Evolutionary conservation across 306 rosid species (phyloP).

Genomic region (Albizia julibrissin): DNA sequence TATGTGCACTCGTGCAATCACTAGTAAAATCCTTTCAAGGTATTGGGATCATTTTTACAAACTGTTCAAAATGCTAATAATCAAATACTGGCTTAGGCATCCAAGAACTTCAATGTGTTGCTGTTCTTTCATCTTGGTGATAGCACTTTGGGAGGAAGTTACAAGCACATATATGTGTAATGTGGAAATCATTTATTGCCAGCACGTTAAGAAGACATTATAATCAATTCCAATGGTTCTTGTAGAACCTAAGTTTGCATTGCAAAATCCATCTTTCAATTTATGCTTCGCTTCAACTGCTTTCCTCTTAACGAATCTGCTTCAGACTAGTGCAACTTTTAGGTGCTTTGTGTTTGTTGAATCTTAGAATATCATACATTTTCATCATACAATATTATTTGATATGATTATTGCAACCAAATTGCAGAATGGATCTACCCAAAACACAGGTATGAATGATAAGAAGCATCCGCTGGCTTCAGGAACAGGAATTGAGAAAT

Average conservation of each 20-base stretch:
- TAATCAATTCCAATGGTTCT: neutral
- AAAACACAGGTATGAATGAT: conserved; percentile 28
- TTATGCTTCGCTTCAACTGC: conserved; percentile 12
- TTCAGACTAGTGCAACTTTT: neutral
- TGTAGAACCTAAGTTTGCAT: too few species aligned
- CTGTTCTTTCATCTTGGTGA: too few species aligned
- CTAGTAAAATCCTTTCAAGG: neutral
- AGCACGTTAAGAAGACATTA: neutral
- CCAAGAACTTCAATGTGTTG: neutral
- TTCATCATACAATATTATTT: neutral
- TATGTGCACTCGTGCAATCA: neutral
- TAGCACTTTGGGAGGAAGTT: neutral
- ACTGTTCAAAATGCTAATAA: neutral
- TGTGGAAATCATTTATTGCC: neutral
- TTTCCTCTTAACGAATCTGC: neutral
- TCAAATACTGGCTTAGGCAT: neutral
- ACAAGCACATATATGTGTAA: neutral
- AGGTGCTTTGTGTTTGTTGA: neutral
- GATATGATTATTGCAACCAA: conserved; percentile 26
- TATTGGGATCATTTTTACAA: neutral
- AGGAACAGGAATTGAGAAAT: conserved; percentile 38
- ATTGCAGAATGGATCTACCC: conserved; percentile 54
- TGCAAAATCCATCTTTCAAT: neutral
- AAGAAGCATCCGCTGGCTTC: conserved; percentile 40
- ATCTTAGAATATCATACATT: conserved; percentile 8